A percentile compares a stretch with the other conserved stretches of the same genome.
Conservation (phyloP, 75 land plant genomes). For the Sequoiadendron giganteum region DNA sequence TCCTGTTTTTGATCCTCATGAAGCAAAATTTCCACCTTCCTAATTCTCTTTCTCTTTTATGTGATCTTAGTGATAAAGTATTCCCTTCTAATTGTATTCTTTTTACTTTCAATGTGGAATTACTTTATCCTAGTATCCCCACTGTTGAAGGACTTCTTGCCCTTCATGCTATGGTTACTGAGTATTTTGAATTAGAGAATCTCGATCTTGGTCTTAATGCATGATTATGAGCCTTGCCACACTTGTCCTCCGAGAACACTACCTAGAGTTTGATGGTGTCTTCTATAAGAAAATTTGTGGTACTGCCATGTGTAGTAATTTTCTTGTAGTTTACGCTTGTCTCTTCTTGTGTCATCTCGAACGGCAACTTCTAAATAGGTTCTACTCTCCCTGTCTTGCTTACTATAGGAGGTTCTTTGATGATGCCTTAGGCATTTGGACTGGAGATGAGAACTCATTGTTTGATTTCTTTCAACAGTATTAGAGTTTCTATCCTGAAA, state of each 20-base stretch:
- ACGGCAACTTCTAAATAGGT: too few relatives aligned
- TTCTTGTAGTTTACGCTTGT: conserved; percentile 9
- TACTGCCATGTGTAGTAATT: conserved; percentile 13
- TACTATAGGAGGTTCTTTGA: conserved; percentile 1
- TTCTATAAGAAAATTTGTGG: conserved; percentile 1
- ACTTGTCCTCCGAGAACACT: background rate
- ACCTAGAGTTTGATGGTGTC: background rate
- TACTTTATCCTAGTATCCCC: too few relatives aligned
- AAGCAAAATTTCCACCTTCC: too few relatives aligned
- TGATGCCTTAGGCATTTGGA: conserved; percentile 15
- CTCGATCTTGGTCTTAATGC: too few relatives aligned
- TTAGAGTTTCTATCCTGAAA: too few relatives aligned
- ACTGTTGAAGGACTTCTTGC: too few relatives aligned
- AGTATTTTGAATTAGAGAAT: background rate
- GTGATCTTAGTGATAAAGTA: too few relatives aligned
- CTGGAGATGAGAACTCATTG: background rate
- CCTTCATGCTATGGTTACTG: background rate
- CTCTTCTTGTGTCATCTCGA: background rate
- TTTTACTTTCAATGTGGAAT: too few relatives aligned
- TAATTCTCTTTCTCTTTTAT: too few relatives aligned
- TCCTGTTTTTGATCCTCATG: too few relatives aligned
- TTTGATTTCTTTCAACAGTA: background rate
- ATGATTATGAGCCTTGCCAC: background rate
- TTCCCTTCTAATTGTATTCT: too few relatives aligned
- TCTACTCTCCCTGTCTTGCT: background rate